Conservation (phyloP, 2,329 filamentous ascomycete genomes). For the Fusarium mexicanum region DNA sequence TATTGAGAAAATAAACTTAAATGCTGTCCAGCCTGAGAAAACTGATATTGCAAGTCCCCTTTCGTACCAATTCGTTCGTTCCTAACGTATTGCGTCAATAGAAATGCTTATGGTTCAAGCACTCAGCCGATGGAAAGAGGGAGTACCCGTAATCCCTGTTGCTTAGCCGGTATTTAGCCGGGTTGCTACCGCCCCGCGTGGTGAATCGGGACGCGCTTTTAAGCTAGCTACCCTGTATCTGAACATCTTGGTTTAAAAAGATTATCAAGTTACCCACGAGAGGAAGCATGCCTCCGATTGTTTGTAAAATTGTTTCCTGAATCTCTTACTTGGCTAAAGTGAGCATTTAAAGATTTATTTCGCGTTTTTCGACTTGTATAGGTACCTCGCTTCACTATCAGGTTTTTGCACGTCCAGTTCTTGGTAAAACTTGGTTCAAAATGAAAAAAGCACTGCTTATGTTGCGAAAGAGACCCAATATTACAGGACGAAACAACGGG, state of each 20-base stretch:
- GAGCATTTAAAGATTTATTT: accelerated
- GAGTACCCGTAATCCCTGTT: neutral
- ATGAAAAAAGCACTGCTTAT: too few species aligned
- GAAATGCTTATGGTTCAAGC: neutral
- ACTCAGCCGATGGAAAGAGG: neutral
- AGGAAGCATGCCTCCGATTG: accelerated
- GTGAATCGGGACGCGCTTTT: too few species aligned
- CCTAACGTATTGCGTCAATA: neutral
- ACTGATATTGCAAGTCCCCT: neutral
- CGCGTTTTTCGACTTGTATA: too few species aligned
- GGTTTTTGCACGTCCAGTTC: too few species aligned
- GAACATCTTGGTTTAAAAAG: accelerated
- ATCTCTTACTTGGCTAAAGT: accelerated
- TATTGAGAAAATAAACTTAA: neutral
- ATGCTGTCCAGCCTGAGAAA: neutral
- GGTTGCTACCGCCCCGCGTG: too few species aligned
- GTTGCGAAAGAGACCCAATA: accelerated
- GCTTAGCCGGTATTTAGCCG: neutral
- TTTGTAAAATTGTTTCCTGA: neutral
- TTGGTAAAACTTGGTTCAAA: accelerated
- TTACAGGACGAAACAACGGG: too few species aligned
- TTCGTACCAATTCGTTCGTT: neutral
- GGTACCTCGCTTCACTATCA: too few species aligned
- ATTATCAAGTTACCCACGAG: accelerated
- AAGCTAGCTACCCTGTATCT: neutral